Percentiles rank a stretch among this genome's conserved stretches.
These are phyloP conservation scores for Zangia roseola DNA, from an alignment of 768 basidiomycete genomes.

Conservation along the genomic window DNA sequence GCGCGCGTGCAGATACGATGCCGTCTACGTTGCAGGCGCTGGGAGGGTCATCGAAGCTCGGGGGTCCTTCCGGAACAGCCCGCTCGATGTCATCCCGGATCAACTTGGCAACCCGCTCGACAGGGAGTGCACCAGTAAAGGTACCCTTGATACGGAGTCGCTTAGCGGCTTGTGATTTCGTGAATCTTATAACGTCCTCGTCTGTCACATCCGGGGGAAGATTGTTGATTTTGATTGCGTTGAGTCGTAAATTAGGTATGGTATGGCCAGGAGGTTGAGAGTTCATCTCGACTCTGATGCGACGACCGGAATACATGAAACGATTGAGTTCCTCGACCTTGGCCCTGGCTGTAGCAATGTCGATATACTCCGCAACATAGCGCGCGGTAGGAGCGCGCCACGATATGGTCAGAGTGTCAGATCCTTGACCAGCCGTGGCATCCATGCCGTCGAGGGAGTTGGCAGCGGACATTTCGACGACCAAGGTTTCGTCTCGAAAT, in stretches of 20 bases:
- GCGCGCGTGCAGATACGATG: conserved; percentile 34
- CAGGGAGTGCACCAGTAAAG: conserved; percentile 7
- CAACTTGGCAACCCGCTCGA: conserved; percentile 11
- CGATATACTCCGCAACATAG: conserved; percentile 39
- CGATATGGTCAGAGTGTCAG: conserved; percentile 41
- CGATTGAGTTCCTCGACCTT: no score
- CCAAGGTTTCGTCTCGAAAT: conserved; percentile 40
- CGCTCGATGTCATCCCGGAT: conserved; percentile 20
- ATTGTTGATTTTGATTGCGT: conserved; percentile 40
- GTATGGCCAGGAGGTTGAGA: conserved; percentile 30
- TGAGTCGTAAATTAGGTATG: conserved; percentile 21
- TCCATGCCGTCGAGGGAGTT: conserved; percentile 34
- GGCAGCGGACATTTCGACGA: conserved; percentile 40
- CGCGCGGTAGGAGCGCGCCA: conserved; percentile 45
- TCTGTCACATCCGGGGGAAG: conserved; percentile 29
- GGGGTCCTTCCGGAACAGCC: conserved; percentile 5
- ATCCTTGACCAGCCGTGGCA: conserved; percentile 17
- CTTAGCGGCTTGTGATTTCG: conserved; percentile 22
- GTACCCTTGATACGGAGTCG: conserved; percentile 6
- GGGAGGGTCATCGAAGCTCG: conserved; percentile 17
- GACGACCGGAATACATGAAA: conserved; percentile 18
- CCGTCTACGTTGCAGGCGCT: conserved; percentile 21
- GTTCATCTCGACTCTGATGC: conserved; percentile 43
- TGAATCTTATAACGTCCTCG: conserved; percentile 25
- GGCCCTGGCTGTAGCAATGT: conserved; percentile 3